Percentiles rank a stretch among this genome's conserved stretches.
phyloP scores from a whole-genome alignment of 768 basidiomycete genomes.

The Lentinus brumalis region DNA sequence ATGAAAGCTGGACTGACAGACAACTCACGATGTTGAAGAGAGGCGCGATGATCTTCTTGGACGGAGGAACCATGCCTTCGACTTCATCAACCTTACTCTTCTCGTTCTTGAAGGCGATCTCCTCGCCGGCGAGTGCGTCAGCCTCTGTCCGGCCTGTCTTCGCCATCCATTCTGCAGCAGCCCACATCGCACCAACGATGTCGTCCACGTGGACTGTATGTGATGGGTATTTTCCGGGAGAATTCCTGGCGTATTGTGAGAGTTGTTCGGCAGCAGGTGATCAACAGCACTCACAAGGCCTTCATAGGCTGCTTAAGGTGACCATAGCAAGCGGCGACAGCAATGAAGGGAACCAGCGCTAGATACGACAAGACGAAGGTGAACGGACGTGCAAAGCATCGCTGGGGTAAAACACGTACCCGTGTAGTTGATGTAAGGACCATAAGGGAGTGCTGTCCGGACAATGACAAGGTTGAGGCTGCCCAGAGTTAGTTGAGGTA shows the following conservation, averaged over 20 bases:
- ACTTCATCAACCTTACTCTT: constrained; percentile 68
- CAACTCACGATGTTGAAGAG: constrained; percentile 76
- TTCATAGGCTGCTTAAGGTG: constrained; percentile 85
- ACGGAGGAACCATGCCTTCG: constrained; percentile 58
- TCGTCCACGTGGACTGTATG: constrained; percentile 81
- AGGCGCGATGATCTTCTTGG: constrained; percentile 65
- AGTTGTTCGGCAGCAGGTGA: constrained; percentile 4
- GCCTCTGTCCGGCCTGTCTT: constrained; percentile 61
- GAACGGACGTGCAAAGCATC: neutral
- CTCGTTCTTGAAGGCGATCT: constrained; percentile 67
- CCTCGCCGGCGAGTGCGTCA: constrained; percentile 64
- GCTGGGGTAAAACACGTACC: constrained; percentile 15
- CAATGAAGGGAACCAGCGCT: constrained; percentile 69
- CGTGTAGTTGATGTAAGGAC: constrained; percentile 69
- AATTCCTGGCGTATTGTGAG: constrained; percentile 53
- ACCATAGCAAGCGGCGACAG: constrained; percentile 79
- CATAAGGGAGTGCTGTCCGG: constrained; percentile 75
- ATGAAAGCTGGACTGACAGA: too few relatives aligned
- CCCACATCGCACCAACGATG: constrained; percentile 76
- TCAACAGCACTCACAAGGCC: constrained; percentile 58
- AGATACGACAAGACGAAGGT: constrained; percentile 4
- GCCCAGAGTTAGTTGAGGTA: neutral
- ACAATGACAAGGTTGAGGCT: constrained; percentile 83
- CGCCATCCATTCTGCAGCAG: constrained; percentile 76
- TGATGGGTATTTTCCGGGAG: constrained; percentile 73